Conservation (phyloP, 1,284 basidiomycete genomes). For the Mycena citricolor region DNA sequence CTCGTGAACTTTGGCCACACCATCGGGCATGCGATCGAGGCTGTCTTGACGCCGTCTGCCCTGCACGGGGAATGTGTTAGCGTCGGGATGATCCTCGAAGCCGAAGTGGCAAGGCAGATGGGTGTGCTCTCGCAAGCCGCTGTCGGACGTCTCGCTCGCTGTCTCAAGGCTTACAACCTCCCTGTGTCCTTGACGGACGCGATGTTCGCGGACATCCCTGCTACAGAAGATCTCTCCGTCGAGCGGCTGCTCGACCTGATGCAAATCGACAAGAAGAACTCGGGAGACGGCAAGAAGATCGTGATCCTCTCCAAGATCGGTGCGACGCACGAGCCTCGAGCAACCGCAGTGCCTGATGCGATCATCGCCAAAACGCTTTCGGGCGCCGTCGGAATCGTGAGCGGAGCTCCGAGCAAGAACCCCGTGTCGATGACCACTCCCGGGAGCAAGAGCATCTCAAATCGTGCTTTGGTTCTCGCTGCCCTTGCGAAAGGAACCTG, state of each 20-base stretch:
- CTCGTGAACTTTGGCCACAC: constrained; percentile 97
- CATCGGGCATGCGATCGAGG: constrained; percentile 95
- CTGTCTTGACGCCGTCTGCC: constrained; percentile 85
- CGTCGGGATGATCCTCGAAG: constrained; percentile 93
- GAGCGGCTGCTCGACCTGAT: constrained; percentile 89
- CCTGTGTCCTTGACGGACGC: constrained; percentile 81
- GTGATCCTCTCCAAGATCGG: constrained; percentile 92
- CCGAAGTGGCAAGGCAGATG: constrained; percentile 85
- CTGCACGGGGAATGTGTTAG: constrained; percentile 94
- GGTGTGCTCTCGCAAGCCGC: constrained; percentile 87
- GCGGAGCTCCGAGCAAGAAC: constrained; percentile 63
- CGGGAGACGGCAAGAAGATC: constrained; percentile 87
- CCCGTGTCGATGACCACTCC: constrained; percentile 89
- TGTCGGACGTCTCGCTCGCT: constrained; percentile 82
- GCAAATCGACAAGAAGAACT: constrained; percentile 98
- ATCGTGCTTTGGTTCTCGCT: constrained; percentile 92
- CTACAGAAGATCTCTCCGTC: constrained; percentile 73
- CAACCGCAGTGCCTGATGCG: constrained; percentile 80
- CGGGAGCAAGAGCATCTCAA: constrained; percentile 96
- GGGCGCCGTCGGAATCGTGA: constrained; percentile 73
- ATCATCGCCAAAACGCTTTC: constrained; percentile 81
- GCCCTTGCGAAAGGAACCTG: constrained; percentile 90
- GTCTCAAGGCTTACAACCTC: constrained; percentile 84
- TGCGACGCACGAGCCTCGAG: constrained; percentile 89
- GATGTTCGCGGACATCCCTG: constrained; percentile 69